Percentiles rank a stretch among this genome's conserved stretches.
Evolutionary conservation across 495 filamentous ascomycete genomes (phyloP).

Genomic region (Articulospora tetracladia): DNA sequence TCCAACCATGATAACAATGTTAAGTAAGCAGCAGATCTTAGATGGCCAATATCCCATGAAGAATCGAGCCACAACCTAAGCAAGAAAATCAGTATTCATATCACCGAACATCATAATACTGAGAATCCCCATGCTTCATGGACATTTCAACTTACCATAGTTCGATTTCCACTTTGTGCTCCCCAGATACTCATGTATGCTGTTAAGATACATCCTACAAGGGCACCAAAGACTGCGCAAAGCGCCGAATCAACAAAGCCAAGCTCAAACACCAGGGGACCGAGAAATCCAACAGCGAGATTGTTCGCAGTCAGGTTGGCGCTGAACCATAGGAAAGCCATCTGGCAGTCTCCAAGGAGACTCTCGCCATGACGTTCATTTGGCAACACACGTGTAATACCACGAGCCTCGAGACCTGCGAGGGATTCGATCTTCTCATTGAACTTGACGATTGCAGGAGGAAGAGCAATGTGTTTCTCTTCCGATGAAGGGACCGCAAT

Average conservation of each 20-base stretch:
- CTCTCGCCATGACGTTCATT: neutral
- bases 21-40: slow-evolving; percentile 66
- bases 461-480: neutral
- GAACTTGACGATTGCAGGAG: neutral
- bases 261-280: slow-evolving; percentile 62
- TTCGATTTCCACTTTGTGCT: slow-evolving; percentile 63
- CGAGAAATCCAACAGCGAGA: slow-evolving; percentile 23
- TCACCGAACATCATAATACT: too few relatives aligned
- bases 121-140: slow-evolving; percentile 9
- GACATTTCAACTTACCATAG: slow-evolving; percentile 46
- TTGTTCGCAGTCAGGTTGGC: slow-evolving; percentile 4
- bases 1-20: slow-evolving; percentile 67
- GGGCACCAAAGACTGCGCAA: slow-evolving; percentile 58
- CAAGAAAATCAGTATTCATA: neutral
- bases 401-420: neutral
- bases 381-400: neutral
- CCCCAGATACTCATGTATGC: slow-evolving; percentile 70
- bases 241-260: slow-evolving; percentile 62
- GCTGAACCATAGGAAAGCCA: slow-evolving; percentile 6
- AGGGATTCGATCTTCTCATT: slow-evolving; percentile 3
- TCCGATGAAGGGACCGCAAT: neutral
- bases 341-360: slow-evolving; percentile 1
- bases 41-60: slow-evolving; percentile 77
- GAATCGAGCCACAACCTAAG: slow-evolving; percentile 62
- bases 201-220: slow-evolving; percentile 52